Percentiles rank a stretch among this genome's conserved stretches.
These are phyloP conservation scores for Pachyrhizus erosus DNA, from an alignment of 306 rosid genomes.

Conservation along the genomic window DNA sequence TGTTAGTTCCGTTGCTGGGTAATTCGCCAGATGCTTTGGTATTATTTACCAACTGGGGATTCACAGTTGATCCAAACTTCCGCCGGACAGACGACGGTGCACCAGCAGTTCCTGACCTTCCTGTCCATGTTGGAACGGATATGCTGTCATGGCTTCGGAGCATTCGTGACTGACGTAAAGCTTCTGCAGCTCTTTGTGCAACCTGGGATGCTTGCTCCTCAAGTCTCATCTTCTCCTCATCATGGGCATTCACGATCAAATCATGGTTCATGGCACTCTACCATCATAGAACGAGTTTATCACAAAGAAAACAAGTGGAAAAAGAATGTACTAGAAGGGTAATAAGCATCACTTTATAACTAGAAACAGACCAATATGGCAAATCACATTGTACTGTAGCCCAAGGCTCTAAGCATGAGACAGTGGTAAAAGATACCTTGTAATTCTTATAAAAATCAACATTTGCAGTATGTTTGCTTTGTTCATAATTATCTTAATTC, in stretches of 20 bases:
- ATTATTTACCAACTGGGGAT: slow-evolving; percentile 58
- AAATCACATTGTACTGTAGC: slow-evolving; percentile 25
- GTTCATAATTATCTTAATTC: slow-evolving; percentile 30
- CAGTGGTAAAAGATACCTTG: slow-evolving; percentile 29
- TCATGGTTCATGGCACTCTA: slow-evolving; percentile 97
- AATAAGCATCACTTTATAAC: slow-evolving; percentile 2
- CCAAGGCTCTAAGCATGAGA: background rate
- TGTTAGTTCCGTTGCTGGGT: slow-evolving; percentile 53
- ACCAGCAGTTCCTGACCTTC: slow-evolving; percentile 93
- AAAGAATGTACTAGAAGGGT: slow-evolving; percentile 14
- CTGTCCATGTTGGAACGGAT: slow-evolving; percentile 96
- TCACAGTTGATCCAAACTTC: slow-evolving; percentile 87
- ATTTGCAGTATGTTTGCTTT: slow-evolving; percentile 18
- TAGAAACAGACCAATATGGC: slow-evolving; percentile 1
- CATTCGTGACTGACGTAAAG: slow-evolving; percentile 83
- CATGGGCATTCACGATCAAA: slow-evolving; percentile 83
- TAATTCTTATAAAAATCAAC: slow-evolving; percentile 20
- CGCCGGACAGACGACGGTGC: slow-evolving; percentile 76
- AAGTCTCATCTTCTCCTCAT: slow-evolving; percentile 84
- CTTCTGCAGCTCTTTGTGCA: slow-evolving; percentile 97
- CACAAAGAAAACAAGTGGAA: slow-evolving; percentile 19
- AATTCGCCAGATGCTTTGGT: slow-evolving; percentile 54
- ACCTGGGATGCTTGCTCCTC: slow-evolving; percentile 93
- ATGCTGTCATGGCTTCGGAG: slow-evolving; percentile 75
- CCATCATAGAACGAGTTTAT: slow-evolving; percentile 33